These are phyloP conservation scores for Pseudognaphalium luteoalbum DNA, from an alignment of 129 eudicot species.

Conservation along the genomic window DNA sequence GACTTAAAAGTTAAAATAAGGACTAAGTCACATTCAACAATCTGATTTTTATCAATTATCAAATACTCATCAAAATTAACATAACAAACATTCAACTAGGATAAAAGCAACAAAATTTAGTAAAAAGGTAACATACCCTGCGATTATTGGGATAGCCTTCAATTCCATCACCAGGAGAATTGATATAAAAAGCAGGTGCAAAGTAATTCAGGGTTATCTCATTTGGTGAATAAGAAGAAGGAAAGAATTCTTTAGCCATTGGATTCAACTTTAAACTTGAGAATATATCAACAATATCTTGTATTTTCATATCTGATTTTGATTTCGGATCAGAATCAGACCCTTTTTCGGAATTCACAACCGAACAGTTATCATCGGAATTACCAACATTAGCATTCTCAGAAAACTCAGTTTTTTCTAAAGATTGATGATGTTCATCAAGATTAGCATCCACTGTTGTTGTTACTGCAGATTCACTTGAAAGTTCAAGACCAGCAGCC, in stretches of 20 bases:
- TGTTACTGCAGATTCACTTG: slow-evolving; percentile 47
- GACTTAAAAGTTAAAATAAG: background rate
- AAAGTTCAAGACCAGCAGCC: slow-evolving; percentile 72
- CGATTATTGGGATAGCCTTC: slow-evolving; percentile 41
- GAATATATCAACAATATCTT: slow-evolving; percentile 67
- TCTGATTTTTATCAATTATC: too few relatives aligned
- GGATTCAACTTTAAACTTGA: slow-evolving; percentile 87
- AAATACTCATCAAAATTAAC: background rate
- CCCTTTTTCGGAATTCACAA: slow-evolving; percentile 22
- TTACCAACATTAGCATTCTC: slow-evolving; percentile 31
- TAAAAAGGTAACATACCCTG: slow-evolving; percentile 56
- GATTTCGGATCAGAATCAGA: slow-evolving; percentile 55
- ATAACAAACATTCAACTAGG: background rate
- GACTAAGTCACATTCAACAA: too few relatives aligned
- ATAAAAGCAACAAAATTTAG: background rate
- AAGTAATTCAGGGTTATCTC: slow-evolving; percentile 42
- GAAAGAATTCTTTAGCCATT: slow-evolving; percentile 81
- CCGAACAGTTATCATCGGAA: slow-evolving; percentile 23
- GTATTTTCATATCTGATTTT: slow-evolving; percentile 67
- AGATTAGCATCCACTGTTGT: slow-evolving; percentile 28
- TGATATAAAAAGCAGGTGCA: slow-evolving; percentile 38
- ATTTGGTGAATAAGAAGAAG: slow-evolving; percentile 51
- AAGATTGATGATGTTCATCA: slow-evolving; percentile 37
- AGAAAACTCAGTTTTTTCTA: slow-evolving; percentile 22
- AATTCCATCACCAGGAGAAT: slow-evolving; percentile 41